Evolutionary conservation across 352 stramenopile species (phyloP), one percentile per base, ranked within the genome.

Genomic region (Halophytophthora polymorphica): DNA sequence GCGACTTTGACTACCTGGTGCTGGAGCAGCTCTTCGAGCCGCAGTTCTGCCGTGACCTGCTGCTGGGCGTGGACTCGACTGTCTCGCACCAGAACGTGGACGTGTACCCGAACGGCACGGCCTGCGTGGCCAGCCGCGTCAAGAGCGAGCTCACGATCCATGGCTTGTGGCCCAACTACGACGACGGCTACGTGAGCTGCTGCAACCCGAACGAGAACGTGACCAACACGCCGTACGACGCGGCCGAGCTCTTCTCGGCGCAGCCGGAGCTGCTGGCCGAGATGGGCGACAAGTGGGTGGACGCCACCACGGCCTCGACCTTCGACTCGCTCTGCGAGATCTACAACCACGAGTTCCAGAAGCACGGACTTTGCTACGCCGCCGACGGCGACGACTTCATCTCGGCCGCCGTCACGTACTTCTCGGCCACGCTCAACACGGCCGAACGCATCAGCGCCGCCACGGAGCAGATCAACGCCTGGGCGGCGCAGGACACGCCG

Each of bases 291-390:
- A 70, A 79, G 58, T 92, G 82, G 82, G 52, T 88, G 28, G 82
- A 92, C 43, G 65, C 82, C 22, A 81, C 82, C 14, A 59, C 81
- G 36, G 19, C 54, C 13, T 77, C 61, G 31, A 65, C 69, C 13
- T 76, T 82, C 59, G 69, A 86, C 56, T 64, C 68, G 50, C 66
- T 91, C 8, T 91, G 81, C 44, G 76, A 91, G 64, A 83, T 87
- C 56, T 91, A 89, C 66, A 73, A 88, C 66, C 81, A 91, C 65
- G 78, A 89, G 61, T 88, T 83, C 69, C 81, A 91, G 66, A 91
- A 91, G 66, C 81, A 91, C 63, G 81, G 81, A 13, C 53, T 89
- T 23, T 91, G 81, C 66, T 91, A 83, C 54, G 75, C 72, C 25
- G 78, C 81, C 0, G 66, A 70, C 15, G 78, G 56, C 3, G 65